These are phyloP conservation scores for Physcia stellaris DNA, from an alignment of 495 filamentous ascomycete species.

Conservation along the genomic window DNA sequence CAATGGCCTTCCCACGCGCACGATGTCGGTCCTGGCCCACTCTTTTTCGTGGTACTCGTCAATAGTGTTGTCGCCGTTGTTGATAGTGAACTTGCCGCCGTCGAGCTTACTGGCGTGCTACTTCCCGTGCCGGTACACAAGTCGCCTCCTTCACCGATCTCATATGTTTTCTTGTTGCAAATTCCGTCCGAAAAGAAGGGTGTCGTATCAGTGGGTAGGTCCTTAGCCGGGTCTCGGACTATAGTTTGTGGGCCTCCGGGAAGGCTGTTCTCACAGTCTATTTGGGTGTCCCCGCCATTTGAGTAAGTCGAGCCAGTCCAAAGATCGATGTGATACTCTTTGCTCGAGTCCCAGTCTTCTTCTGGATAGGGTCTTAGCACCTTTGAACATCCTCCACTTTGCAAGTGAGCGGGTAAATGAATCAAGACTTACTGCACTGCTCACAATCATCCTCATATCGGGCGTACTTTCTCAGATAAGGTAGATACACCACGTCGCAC, in stretches of 20 bases:
- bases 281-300: constrained; percentile 19
- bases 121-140: constrained; percentile 7
- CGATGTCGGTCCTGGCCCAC: not conserved
- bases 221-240: constrained; percentile 6
- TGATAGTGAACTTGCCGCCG: not conserved
- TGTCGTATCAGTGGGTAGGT: constrained; percentile 8
- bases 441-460: constrained; percentile 24
- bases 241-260: constrained; percentile 4
- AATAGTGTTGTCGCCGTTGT: not conserved
- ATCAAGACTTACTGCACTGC: constrained; percentile 15
- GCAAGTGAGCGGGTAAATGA: not conserved
- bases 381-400: not conserved
- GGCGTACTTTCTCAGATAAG: constrained; percentile 30
- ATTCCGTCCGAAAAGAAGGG: constrained; percentile 1
- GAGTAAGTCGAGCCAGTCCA: constrained; percentile 26
- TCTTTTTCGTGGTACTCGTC: not conserved
- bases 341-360: constrained; percentile 18
- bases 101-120: no score
- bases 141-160: not conserved
- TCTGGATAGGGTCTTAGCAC: no score
- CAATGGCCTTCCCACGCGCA: constrained; percentile 13
- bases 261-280: constrained; percentile 24
- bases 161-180: constrained; percentile 3
- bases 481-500: constrained; percentile 34
- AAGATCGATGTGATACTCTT: constrained; percentile 26